Evolutionary conservation across 139 green algal species (phyloP), one percentile per base, ranked within the genome.

Genomic region (Coelastrella sp.): DNA sequence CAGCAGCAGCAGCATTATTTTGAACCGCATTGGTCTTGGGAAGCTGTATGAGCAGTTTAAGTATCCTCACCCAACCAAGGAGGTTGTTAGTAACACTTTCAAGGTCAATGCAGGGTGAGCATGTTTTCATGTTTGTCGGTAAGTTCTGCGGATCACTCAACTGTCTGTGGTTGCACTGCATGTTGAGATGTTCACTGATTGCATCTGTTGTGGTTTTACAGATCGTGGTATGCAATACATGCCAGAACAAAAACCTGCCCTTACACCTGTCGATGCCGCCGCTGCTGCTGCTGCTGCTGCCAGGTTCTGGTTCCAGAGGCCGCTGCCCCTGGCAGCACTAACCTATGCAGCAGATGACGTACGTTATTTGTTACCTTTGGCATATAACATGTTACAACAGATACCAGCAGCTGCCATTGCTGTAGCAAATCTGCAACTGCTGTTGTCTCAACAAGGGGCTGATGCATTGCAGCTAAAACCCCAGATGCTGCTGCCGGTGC

Each of bases 271-370:
- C 15, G 45, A 57, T 57, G 45, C 45, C 11, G 11, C 45, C 11
- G 15, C 45, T 57, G 45, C 45, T 13, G 45, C 45, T 13, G 45
- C 15, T 57, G 45, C 45, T 57, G 45, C 11, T 13, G 8, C 23
- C 37, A 84, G 77, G 40, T 5, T 74, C 35, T 84, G 60, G 59
- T 73, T 72, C 59, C 34, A 13, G 9, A 50, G 77, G 57, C 77
- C 77, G 5, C 77, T 84, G 59, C 11, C 37, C 4, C 19, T 15
- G 4, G 4, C 30, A 11, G n/a, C 35, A 9, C 5, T 45, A 6
- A 7, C 51, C 23, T 84, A 84, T 17, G 77, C 77, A 43, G 77
- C 77, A 3, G 77, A 84, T 60, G 77, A 84, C 32, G 77, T 84
- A 8, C 77, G 77, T 37, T 84, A 84, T 63, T 59, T 84, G 38